These are phyloP conservation scores for Pseudogymnoascus destructans DNA, from an alignment of 2,329 filamentous ascomycete genomes.

Conservation along the genomic window DNA sequence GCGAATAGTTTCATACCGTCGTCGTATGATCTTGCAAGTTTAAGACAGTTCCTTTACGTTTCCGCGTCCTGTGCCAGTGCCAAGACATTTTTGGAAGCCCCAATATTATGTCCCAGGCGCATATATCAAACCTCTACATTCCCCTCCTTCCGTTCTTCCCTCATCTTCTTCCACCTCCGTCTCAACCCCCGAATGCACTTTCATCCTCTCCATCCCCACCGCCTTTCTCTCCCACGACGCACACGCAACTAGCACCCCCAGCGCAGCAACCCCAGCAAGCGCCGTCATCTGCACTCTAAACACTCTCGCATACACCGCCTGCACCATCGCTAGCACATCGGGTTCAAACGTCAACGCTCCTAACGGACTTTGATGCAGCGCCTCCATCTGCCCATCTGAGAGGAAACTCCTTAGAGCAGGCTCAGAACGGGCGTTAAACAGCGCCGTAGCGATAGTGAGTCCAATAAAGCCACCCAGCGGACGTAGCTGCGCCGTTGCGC, in stretches of 20 bases:
- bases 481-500: constrained; percentile 45
- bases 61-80: not conserved
- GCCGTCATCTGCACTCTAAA: not conserved
- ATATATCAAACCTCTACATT: not conserved
- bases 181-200: not conserved
- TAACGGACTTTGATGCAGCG: not conserved
- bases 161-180: not conserved
- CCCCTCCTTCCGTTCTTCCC: not conserved
- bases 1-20: not conserved
- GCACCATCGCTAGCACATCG: not conserved
- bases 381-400: not conserved
- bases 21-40: not conserved
- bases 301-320: not conserved
- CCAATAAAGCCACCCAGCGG: constrained; percentile 48
- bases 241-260: not conserved
- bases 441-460: constrained; percentile 43
- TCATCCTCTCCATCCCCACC: constrained; percentile 4
- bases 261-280: not conserved
- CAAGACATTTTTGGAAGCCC: not conserved
- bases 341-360: not conserved
- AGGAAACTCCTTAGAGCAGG: not conserved
- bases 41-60: not conserved
- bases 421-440: constrained; percentile 28
- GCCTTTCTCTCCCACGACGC: not conserved
- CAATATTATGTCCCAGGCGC: not conserved